These are phyloP conservation scores for Albophoma yamanashiensis DNA, from an alignment of 2,329 filamentous ascomycete species.

Conservation along the genomic window DNA sequence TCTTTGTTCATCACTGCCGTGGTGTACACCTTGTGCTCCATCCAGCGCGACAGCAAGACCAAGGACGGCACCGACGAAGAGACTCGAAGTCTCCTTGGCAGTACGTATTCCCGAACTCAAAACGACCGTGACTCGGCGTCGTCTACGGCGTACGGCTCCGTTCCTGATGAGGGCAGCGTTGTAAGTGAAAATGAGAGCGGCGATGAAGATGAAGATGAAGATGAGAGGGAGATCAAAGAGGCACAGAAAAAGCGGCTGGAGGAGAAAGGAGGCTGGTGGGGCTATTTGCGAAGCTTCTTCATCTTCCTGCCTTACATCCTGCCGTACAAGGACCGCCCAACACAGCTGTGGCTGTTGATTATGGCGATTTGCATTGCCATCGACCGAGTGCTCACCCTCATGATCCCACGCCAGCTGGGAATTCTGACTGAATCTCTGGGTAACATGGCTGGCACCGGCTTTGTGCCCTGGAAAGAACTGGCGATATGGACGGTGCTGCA, in stretches of 20 bases:
- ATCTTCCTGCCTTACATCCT: conserved; percentile 20
- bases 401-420: conserved; percentile 20
- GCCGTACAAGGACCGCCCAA: conserved; percentile 17
- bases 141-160: conserved; percentile 2
- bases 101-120: background rate
- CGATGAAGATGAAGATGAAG: conserved; percentile 5
- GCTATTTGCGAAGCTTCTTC: conserved; percentile 18
- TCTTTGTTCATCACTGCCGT: background rate
- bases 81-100: conserved; percentile 1
- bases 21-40: background rate
- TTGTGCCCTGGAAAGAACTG: conserved; percentile 10
- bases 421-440: conserved; percentile 17
- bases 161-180: background rate
- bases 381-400: conserved; percentile 16
- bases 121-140: background rate
- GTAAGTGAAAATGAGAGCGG: conserved; percentile 8
- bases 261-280: conserved; percentile 18
- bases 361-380: conserved; percentile 12
- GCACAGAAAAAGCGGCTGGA: conserved; percentile 14
- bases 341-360: conserved; percentile 17
- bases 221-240: conserved; percentile 11
- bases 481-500: conserved; percentile 9
- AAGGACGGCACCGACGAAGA: conserved; percentile 1
- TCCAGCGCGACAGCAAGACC: background rate
- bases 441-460: conserved; percentile 6